Percentiles rank a stretch among this genome's conserved stretches.
Evolutionary conservation across 2,329 filamentous ascomycete species (phyloP).

Genomic region (Ophiosphaerella herpotricha): DNA sequence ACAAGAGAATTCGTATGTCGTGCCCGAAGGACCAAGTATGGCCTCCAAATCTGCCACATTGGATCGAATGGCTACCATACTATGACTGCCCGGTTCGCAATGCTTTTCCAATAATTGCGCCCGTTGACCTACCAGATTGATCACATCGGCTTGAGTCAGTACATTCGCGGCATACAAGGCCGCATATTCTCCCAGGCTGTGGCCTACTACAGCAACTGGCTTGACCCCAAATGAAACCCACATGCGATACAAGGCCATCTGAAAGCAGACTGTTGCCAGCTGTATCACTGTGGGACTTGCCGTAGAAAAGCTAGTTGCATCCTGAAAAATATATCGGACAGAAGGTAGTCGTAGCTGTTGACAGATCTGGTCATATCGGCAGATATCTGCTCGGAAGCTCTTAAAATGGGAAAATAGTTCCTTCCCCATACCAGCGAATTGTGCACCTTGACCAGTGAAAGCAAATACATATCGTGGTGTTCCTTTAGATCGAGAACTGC

Average conservation of each 20-base stretch:
- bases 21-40: background rate
- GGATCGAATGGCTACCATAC: conserved; percentile 35
- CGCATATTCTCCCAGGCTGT: conserved; percentile 48
- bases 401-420: conserved; percentile 13
- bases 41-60: conserved; percentile 7
- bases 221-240: conserved; percentile 15
- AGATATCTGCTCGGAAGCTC: conserved; percentile 24
- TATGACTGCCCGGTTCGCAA: conserved; percentile 24
- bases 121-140: conserved; percentile 44
- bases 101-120: conserved; percentile 34
- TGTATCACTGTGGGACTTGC: conserved; percentile 32
- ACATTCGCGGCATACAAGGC: conserved; percentile 45
- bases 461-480: conserved; percentile 13
- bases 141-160: conserved; percentile 35
- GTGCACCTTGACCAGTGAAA: conserved; percentile 46
- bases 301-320: background rate
- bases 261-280: conserved; percentile 45
- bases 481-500: conserved; percentile 58
- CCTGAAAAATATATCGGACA: background rate
- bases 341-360: conserved; percentile 32
- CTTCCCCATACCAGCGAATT: conserved; percentile 13
- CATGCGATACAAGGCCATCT: conserved; percentile 41
- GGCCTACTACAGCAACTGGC: conserved; percentile 22
- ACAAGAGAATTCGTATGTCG: conserved; percentile 27
- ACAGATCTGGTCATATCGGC: conserved; percentile 25